Conservation (phyloP, 2,329 filamentous ascomycete species). For the Apiospora arundinis region DNA sequence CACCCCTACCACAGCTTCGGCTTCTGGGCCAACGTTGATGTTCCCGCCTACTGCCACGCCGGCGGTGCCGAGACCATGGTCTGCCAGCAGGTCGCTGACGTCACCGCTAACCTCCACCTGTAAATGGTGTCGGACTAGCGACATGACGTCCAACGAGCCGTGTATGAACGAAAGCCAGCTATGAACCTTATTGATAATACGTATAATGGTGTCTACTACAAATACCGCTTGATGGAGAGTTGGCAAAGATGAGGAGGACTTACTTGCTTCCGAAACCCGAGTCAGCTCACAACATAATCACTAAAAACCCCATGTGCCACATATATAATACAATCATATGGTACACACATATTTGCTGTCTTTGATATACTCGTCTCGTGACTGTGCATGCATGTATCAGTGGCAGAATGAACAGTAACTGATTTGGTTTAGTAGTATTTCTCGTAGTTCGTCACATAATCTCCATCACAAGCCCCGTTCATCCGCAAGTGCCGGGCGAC, state of each 20-base stretch:
- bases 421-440: not conserved
- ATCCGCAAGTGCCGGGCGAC: no score
- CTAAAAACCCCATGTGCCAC: not conserved
- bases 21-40: not conserved
- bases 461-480: no score
- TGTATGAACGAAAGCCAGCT: not conserved
- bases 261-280: not conserved
- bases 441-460: no score
- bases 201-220: not conserved
- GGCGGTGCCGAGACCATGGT: conserved; percentile 4
- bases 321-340: not conserved
- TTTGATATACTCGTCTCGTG: not conserved
- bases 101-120: conserved; percentile 6
- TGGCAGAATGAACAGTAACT: not conserved
- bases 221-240: not conserved
- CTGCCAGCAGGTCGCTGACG: conserved; percentile 10
- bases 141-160: not conserved
- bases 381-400: not conserved
- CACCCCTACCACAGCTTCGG: not conserved
- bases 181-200: not conserved
- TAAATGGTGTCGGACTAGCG: not conserved
- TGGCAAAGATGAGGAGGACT: not conserved
- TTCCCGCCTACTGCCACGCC: conserved; percentile 19
- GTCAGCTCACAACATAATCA: conserved; percentile 5
- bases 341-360: not conserved